phyloP scores from a whole-genome alignment of 805 yeast genomes.

The Ogataea haglerorum region DNA sequence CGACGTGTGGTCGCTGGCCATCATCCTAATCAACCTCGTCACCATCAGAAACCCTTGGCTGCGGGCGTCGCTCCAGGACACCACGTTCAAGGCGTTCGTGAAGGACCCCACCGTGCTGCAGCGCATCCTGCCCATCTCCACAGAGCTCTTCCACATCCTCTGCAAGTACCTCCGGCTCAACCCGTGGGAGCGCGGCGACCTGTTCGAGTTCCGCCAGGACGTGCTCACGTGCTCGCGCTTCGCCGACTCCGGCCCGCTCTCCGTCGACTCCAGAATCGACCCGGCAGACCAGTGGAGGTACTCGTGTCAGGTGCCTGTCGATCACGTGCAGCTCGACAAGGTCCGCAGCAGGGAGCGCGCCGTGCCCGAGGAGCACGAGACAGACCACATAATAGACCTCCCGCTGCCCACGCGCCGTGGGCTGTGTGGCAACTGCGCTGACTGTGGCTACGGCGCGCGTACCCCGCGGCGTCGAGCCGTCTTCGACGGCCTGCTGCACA shows the following conservation, averaged over 20 bases:
- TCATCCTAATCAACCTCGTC: slow-evolving; percentile 72
- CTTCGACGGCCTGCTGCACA: background rate
- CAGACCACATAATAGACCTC: slow-evolving; percentile 28
- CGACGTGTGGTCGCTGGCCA: slow-evolving; percentile 85
- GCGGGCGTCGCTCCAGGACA: slow-evolving; percentile 64
- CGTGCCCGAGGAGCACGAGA: slow-evolving; percentile 28
- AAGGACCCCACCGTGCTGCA: slow-evolving; percentile 52
- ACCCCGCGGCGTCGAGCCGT: slow-evolving; percentile 17
- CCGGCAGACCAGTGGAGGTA: slow-evolving; percentile 29
- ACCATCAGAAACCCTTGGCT: slow-evolving; percentile 92
- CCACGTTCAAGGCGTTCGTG: slow-evolving; percentile 62
- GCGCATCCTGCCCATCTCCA: slow-evolving; percentile 70
- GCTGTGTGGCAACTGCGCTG: slow-evolving; percentile 6
- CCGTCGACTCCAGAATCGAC: slow-evolving; percentile 27
- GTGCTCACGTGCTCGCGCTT: slow-evolving; percentile 31
- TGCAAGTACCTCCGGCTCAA: slow-evolving; percentile 40
- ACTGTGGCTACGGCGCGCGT: slow-evolving; percentile 28
- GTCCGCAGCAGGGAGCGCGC: slow-evolving; percentile 29
- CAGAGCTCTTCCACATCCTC: slow-evolving; percentile 54
- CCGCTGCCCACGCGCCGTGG: slow-evolving; percentile 13
- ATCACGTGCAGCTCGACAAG: slow-evolving; percentile 32
- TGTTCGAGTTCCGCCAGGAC: slow-evolving; percentile 39
- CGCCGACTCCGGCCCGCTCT: slow-evolving; percentile 34
- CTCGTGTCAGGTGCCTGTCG: slow-evolving; percentile 34
- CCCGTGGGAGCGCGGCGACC: slow-evolving; percentile 46